Evolutionary conservation across 768 basidiomycete species (phyloP).

Genomic region (Suillus luteus): DNA sequence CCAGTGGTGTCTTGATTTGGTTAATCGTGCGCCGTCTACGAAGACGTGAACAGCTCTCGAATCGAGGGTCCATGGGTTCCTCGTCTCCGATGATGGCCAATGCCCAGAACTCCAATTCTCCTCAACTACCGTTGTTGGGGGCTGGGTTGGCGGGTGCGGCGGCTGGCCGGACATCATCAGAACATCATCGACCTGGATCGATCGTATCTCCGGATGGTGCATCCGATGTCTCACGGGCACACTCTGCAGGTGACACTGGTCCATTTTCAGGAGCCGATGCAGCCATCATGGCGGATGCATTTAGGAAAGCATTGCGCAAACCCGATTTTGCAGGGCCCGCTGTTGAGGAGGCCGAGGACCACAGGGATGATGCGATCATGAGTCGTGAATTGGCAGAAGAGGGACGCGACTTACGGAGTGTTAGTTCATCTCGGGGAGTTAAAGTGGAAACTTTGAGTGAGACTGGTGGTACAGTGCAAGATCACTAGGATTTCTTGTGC

Average conservation of each 20-base stretch:
- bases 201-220: constrained; percentile 69
- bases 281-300: constrained; percentile 91
- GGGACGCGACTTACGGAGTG: constrained; percentile 85
- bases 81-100: constrained; percentile 83
- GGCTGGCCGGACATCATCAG: constrained; percentile 34
- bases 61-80: constrained; percentile 77
- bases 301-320: constrained; percentile 84
- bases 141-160: constrained; percentile 33
- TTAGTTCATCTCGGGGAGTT: constrained; percentile 77
- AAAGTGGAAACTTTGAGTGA: constrained; percentile 69
- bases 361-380: constrained; percentile 44
- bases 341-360: constrained; percentile 60
- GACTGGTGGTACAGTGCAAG: constrained; percentile 49
- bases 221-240: constrained; percentile 66
- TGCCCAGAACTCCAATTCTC: constrained; percentile 42
- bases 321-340: constrained; percentile 79
- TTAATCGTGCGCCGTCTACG: constrained; percentile 72
- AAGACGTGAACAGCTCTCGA: constrained; percentile 48
- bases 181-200: constrained; percentile 36
- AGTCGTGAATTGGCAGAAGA: constrained; percentile 84
- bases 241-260: constrained; percentile 62
- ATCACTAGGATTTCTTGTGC: constrained; percentile 42
- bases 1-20: constrained; percentile 67
- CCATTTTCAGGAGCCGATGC: constrained; percentile 86
- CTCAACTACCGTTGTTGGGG: constrained; percentile 51